phyloP scores from a whole-genome alignment of 352 stramenopile genomes.

The Globisporangium acanthophoron region DNA sequence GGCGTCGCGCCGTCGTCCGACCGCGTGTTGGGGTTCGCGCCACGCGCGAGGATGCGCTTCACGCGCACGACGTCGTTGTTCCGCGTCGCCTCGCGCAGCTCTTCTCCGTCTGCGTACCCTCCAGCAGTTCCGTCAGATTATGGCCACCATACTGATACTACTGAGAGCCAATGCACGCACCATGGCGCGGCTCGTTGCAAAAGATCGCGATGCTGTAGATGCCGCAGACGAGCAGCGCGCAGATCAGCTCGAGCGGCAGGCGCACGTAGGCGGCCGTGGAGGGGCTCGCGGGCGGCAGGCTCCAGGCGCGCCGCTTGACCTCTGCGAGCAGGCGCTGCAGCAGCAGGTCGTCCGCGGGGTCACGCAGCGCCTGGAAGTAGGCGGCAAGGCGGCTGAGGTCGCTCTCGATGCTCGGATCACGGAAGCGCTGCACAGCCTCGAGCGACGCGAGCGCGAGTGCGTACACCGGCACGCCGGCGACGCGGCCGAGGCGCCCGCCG shows the following conservation, averaged over 20 bases:
- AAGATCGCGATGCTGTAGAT: slow-evolving; percentile 61
- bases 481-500: slow-evolving; percentile 34
- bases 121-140: too few relatives aligned
- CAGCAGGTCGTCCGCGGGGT: slow-evolving; percentile 21
- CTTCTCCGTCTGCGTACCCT: slow-evolving; percentile 49
- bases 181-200: slow-evolving; percentile 62
- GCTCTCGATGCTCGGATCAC: slow-evolving; percentile 39
- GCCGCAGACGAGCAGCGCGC: slow-evolving; percentile 41
- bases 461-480: slow-evolving; percentile 66
- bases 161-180: slow-evolving; percentile 19
- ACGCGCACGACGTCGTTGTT: slow-evolving; percentile 70
- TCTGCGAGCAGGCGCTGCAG: slow-evolving; percentile 24
- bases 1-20: slow-evolving; percentile 62
- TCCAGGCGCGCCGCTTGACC: slow-evolving; percentile 27
- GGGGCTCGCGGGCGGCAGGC: slow-evolving; percentile 17
- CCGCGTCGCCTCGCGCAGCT: slow-evolving; percentile 61
- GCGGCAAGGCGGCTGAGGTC: slow-evolving; percentile 26
- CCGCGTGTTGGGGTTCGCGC: slow-evolving; percentile 41
- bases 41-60: slow-evolving; percentile 49
- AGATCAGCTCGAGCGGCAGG: slow-evolving; percentile 35
- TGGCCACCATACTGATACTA: too few relatives aligned
- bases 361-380: slow-evolving; percentile 29
- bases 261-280: slow-evolving; percentile 28
- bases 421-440: slow-evolving; percentile 44
- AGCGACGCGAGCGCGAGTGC: slow-evolving; percentile 44